Conservation (phyloP, 176 grass and related monocot species). For the Phyllostachys edulis region DNA sequence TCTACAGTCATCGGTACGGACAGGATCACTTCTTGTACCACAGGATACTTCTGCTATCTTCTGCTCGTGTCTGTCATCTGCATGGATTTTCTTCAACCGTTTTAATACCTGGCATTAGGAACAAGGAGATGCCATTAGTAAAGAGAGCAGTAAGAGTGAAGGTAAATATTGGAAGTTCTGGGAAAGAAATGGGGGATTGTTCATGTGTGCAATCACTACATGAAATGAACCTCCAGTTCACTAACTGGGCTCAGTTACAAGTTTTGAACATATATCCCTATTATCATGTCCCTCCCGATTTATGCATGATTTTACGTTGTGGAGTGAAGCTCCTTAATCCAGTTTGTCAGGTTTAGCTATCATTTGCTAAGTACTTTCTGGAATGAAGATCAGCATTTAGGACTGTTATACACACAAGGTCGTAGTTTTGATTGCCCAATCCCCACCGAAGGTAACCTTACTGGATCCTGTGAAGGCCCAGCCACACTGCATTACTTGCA, state of each 20-base stretch:
- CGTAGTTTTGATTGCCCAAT: not conserved
- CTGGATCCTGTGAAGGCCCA: not conserved
- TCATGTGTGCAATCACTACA: not conserved
- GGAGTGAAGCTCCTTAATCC: conserved; percentile 6
- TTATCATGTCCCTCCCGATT: conserved; percentile 6
- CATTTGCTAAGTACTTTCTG: conserved; percentile 5
- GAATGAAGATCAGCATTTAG: not conserved
- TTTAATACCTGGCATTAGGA: conserved; percentile 55
- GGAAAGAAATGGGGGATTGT: not conserved
- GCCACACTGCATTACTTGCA: not conserved
- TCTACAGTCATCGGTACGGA: conserved; percentile 28
- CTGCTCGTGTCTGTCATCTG: conserved; percentile 40
- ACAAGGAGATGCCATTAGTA: conserved; percentile 27
- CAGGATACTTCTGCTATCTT: conserved; percentile 25
- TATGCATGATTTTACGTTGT: not conserved
- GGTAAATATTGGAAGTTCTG: conserved; percentile 16
- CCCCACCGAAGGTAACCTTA: not conserved
- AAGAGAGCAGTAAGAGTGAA: not conserved
- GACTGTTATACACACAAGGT: not conserved
- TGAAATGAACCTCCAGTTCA: conserved; percentile 11
- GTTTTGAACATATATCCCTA: not conserved
- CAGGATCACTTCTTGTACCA: conserved; percentile 40
- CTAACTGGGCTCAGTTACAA: not conserved
- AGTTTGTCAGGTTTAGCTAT: not conserved
- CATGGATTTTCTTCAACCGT: conserved; percentile 77